phyloP scores from a whole-genome alignment of 2,329 filamentous ascomycete species.

The Calonectria henricotiae region DNA sequence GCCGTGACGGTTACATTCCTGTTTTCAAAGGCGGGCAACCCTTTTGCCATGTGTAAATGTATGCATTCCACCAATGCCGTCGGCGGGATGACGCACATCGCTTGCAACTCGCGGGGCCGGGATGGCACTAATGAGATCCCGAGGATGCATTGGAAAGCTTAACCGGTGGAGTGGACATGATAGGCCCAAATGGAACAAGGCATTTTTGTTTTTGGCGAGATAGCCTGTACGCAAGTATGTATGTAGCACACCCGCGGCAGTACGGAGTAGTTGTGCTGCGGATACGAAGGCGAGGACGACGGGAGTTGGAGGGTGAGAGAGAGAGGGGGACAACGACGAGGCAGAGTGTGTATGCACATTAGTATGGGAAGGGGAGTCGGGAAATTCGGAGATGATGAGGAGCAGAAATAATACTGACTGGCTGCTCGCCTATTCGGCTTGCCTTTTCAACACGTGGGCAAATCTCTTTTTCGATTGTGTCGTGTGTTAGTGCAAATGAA shows the following conservation, averaged over 20 bases:
- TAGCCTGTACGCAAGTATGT: background rate
- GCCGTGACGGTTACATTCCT: slow-evolving; percentile 16
- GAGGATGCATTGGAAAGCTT: slow-evolving; percentile 47
- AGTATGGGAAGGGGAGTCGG: background rate
- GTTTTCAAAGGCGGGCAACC: slow-evolving; percentile 4
- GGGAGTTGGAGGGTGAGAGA: background rate
- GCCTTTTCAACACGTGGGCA: slow-evolving; percentile 4
- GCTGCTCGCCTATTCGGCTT: no score
- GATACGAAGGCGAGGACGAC: slow-evolving; percentile 12
- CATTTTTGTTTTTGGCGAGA: slow-evolving; percentile 4
- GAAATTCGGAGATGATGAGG: background rate
- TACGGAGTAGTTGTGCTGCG: background rate
- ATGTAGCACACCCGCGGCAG: background rate
- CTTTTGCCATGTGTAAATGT: slow-evolving; percentile 2
- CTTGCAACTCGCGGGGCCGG: slow-evolving; percentile 27
- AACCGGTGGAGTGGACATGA: slow-evolving; percentile 42
- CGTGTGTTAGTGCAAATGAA: slow-evolving; percentile 15
- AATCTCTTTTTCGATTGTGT: background rate
- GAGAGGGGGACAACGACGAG: background rate
- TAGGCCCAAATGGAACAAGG: slow-evolving; percentile 25
- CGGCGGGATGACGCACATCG: slow-evolving; percentile 17
- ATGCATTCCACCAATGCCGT: slow-evolving; percentile 24
- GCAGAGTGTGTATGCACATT: background rate
- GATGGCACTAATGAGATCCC: slow-evolving; percentile 40
- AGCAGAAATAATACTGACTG: background rate